A percentile compares a stretch with the other conserved stretches of the same genome.
These are phyloP conservation scores for Paecilomyces dactylethromorphus DNA, from an alignment of 2,329 filamentous ascomycete species.

Conservation along the genomic window DNA sequence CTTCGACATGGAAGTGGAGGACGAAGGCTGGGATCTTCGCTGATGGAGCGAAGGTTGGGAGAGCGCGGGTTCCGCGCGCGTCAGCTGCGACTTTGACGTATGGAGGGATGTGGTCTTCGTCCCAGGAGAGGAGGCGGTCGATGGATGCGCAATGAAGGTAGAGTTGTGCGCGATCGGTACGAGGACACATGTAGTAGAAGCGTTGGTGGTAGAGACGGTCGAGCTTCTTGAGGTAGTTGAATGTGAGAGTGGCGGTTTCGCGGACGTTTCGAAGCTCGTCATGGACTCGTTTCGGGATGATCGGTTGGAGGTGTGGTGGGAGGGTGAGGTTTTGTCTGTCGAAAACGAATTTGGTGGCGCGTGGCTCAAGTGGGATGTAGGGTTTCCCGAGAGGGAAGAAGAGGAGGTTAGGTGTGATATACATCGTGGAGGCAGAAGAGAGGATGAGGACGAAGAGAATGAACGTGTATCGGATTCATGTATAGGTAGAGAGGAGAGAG, in stretches of 20 bases:
- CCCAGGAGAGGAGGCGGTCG: constrained; percentile 19
- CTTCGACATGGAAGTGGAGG: constrained; percentile 17
- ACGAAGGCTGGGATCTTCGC: constrained; percentile 19
- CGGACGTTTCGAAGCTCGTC: constrained; percentile 9
- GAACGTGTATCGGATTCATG: not conserved
- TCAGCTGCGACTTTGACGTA: not conserved
- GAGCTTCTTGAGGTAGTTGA: constrained; percentile 10
- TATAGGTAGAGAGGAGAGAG: not conserved
- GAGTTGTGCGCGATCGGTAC: not conserved
- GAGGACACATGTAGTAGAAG: constrained; percentile 20
- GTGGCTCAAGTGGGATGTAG: constrained; percentile 5
- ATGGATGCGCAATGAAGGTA: constrained; percentile 16
- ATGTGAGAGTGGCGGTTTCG: constrained; percentile 9
- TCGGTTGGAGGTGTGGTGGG: constrained; percentile 9
- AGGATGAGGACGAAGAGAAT: too few species aligned
- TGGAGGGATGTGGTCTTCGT: constrained; percentile 3
- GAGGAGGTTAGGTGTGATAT: not conserved
- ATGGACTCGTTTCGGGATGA: constrained; percentile 3
- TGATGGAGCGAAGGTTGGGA: constrained; percentile 12
- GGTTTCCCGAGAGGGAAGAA: not conserved
- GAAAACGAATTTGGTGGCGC: constrained; percentile 2
- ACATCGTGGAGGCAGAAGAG: not conserved
- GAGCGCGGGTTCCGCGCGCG: not conserved
- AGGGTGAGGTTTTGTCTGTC: constrained; percentile 7
- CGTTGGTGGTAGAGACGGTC: constrained; percentile 10